Percentiles rank a stretch among this genome's conserved stretches.
Evolutionary conservation across 2,329 filamentous ascomycete species (phyloP).

Genomic region (Aureobasidium vineae): DNA sequence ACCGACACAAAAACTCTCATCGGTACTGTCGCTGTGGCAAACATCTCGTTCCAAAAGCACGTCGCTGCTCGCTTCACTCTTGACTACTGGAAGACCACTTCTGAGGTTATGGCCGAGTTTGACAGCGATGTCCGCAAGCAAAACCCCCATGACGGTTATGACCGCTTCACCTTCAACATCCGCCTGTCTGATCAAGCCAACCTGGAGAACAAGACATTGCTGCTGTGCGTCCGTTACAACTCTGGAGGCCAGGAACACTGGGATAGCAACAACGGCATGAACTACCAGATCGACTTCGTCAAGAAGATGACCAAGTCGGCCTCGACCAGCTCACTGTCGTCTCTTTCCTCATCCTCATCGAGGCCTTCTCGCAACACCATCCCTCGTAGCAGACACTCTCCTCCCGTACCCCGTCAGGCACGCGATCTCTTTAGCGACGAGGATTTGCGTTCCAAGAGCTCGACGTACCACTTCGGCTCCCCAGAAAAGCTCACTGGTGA

Average conservation of each 20-base stretch:
- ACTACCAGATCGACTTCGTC: conserved; percentile 92
- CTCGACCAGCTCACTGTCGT: conserved; percentile 44
- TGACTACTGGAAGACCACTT: conserved; percentile 98
- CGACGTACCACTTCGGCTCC: conserved; percentile 47
- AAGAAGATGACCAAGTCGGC: conserved; percentile 64
- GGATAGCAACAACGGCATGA: conserved; percentile 86
- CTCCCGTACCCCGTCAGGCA: conserved; percentile 42
- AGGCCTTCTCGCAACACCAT: conserved; percentile 45
- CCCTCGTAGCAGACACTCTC: conserved; percentile 51
- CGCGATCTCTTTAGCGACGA: conserved; percentile 61
- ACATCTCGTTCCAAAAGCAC: conserved; percentile 83
- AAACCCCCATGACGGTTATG: conserved; percentile 63
- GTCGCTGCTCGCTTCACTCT: conserved; percentile 94
- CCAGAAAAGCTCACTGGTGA: conserved; percentile 58
- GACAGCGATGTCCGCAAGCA: conserved; percentile 71
- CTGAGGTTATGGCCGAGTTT: conserved; percentile 88
- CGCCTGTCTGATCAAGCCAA: conserved; percentile 88
- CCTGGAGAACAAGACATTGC: conserved; percentile 87
- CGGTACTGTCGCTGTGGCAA: conserved; percentile 79
- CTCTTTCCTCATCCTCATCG: conserved; percentile 12
- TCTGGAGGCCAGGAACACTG: conserved; percentile 84
- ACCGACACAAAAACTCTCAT: conserved; percentile 82
- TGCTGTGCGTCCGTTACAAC: conserved; percentile 85
- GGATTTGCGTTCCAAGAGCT: conserved; percentile 58
- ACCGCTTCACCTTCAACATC: conserved; percentile 93